phyloP scores from a whole-genome alignment of 2,329 filamentous ascomycete species.

The Albophoma yamanashiensis region DNA sequence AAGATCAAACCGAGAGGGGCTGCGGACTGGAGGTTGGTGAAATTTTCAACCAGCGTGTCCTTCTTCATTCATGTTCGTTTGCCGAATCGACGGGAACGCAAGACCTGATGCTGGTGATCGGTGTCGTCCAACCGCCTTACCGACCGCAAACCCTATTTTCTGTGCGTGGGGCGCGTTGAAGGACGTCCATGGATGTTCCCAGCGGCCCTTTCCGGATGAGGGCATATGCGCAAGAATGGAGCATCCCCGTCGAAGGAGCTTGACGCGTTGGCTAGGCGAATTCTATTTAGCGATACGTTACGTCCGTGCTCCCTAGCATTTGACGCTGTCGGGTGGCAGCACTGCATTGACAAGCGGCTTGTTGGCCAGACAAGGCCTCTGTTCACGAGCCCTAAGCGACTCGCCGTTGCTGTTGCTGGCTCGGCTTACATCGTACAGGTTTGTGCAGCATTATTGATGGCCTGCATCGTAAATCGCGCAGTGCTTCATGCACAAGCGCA shows the following conservation, averaged over 20 bases:
- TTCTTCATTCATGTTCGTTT: background rate
- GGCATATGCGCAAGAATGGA: background rate
- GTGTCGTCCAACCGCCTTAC: background rate
- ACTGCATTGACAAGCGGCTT: no score
- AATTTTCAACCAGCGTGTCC: background rate
- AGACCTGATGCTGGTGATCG: background rate
- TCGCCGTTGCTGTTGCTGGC: no score
- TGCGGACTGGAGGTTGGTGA: background rate
- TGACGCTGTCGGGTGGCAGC: no score
- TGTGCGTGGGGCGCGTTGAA: background rate
- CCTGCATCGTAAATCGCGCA: background rate
- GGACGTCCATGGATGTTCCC: no score
- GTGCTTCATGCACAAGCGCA: background rate
- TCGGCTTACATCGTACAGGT: no score
- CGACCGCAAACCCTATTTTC: background rate
- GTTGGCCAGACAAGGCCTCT: no score
- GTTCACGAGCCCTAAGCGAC: no score
- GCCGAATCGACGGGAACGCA: background rate
- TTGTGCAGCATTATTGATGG: background rate
- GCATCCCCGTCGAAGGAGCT: no score
- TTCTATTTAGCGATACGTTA: no score
- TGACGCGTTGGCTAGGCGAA: no score
- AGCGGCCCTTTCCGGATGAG: background rate
- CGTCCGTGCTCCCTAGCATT: no score
- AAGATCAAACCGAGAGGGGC: background rate